These are phyloP conservation scores for Trametes sanguinea DNA, from an alignment of 768 basidiomycete genomes.

Conservation along the genomic window DNA sequence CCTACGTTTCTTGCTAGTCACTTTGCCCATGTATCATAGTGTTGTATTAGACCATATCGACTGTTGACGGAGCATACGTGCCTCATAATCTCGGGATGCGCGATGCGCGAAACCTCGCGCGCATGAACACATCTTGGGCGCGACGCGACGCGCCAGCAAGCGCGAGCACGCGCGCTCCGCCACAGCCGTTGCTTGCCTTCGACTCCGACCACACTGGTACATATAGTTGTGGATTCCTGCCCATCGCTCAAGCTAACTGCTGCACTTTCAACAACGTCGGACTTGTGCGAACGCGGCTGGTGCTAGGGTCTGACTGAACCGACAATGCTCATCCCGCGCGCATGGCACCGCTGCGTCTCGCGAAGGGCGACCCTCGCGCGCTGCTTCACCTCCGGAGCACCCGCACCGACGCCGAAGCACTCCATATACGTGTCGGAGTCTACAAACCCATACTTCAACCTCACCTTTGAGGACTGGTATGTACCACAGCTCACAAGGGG, in stretches of 20 bases:
- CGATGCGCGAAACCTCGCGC: too few relatives aligned
- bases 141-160: too few relatives aligned
- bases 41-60: background rate
- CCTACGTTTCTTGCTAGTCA: background rate
- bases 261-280: too few relatives aligned
- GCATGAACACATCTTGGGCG: too few relatives aligned
- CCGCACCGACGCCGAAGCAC: slow-evolving; percentile 31
- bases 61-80: too few relatives aligned
- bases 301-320: background rate
- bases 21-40: background rate
- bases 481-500: slow-evolving; percentile 21
- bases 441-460: slow-evolving; percentile 84
- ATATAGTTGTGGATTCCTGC: too few relatives aligned
- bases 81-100: too few relatives aligned
- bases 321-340: background rate
- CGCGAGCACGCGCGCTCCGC: too few relatives aligned
- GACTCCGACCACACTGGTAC: too few relatives aligned
- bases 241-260: too few relatives aligned
- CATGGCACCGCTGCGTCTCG: background rate
- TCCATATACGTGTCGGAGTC: slow-evolving; percentile 76
- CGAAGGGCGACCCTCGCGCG: background rate
- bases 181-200: too few relatives aligned
- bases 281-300: too few relatives aligned
- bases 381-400: background rate
- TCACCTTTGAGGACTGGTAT: slow-evolving; percentile 89